Base-by-base conservation (phyloP, 768 basidiomycete genomes). In the Mycena filopes region DNA sequence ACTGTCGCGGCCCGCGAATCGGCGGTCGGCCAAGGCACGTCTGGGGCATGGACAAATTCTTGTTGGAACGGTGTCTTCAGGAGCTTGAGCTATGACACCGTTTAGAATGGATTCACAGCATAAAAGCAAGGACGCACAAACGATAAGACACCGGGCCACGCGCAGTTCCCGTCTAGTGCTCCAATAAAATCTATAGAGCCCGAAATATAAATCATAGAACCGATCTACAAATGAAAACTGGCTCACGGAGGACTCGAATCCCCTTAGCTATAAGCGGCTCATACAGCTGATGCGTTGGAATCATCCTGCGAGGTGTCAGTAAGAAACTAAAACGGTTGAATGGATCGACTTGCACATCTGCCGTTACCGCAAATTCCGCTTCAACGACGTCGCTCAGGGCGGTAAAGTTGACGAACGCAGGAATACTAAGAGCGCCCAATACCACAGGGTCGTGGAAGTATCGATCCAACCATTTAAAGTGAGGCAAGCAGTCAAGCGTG, bases 221-320 rank as follows among this genome's bases (percentile, higher is more conserved):
- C 11, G 36, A n/a, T 26, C 21, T 36, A 16, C 9, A n/a, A 16
- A n/a, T 13, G 60, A n/a, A 12, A 3, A 43, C 21, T 5, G 23
- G 55, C 74, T 38, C 48, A 78, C 74, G 68, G 43, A 73, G 29
- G 49, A 74, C 23, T 42, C 72, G 59, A 33, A 76, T 72, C 16
- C 75, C 71, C 26, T 70, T 68, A 11, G 60, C 26, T n/a, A 73
- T 50, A 25, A 75, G 62, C 11, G 68, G 71, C 33, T 54, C 65
- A 33, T 72, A 72, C 23, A 73, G 29, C 21, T 62, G 55, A 55
- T 72, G 58, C 23, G 67, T 41, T 10, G 62, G 70, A 23, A 68
- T 63, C 26, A 71, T 58, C 16, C 74, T 73, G 23, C n/a, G 42
- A 16, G 11, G 16, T 28, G 20, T 46, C 16, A 59, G 31, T 6